Percentiles rank a stretch among this genome's conserved stretches.
Evolutionary conservation across 352 stramenopile species (phyloP).

Genomic region (Globisporangium paddicum): DNA sequence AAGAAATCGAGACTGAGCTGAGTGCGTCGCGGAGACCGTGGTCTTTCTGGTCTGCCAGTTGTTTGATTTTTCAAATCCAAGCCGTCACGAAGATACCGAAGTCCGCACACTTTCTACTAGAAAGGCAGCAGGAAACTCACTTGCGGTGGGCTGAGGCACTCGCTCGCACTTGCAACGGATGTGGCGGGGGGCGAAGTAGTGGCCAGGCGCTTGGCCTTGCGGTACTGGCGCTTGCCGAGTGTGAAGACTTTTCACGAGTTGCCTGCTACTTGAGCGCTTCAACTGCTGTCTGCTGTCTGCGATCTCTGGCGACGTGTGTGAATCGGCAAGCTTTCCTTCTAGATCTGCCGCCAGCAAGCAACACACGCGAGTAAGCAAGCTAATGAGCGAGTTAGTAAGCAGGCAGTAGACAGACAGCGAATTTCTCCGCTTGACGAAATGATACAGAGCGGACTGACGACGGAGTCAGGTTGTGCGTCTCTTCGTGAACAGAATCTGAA

Average conservation of each 20-base stretch:
- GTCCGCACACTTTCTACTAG: neutral
- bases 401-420: neutral
- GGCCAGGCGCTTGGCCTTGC: neutral
- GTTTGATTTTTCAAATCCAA: neutral
- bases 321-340: conserved; percentile 1
- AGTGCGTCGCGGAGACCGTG: neutral
- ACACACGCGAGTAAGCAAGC: neutral
- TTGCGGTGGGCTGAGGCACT: neutral
- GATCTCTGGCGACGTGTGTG: neutral
- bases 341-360: neutral
- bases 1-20: neutral
- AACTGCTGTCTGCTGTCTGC: neutral
- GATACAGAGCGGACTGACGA: neutral
- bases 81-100: no score
- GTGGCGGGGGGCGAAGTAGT: neutral
- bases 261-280: neutral
- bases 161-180: neutral
- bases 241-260: neutral
- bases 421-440: neutral
- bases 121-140: neutral
- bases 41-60: neutral
- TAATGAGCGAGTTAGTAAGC: neutral
- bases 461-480: neutral
- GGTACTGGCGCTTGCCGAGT: neutral
- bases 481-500: neutral